Base-by-base conservation (phyloP, 1,284 basidiomycete species). In the Peniophora sp. region DNA sequence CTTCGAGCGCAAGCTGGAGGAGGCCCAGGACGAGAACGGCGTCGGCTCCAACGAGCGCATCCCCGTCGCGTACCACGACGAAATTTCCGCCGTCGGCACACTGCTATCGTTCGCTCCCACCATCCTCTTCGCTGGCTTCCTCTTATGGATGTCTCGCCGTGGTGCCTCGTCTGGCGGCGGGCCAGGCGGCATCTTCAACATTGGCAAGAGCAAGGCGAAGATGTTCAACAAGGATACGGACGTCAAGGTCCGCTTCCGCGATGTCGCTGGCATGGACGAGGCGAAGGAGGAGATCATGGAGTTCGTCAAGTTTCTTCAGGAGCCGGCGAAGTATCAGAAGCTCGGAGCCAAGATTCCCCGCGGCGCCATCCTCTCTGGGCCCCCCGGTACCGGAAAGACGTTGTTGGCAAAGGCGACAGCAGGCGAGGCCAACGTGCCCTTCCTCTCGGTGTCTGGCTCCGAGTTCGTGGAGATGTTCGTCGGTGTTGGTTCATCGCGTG, bases 401-500 rank as follows among this genome's bases (percentile, higher is more conserved):
- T 75, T 99, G 18, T 80, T 99, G 32, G 97, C 97, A 32, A 99
- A 99, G 71, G 97, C 97, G 1, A 98, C 97, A 3, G 97, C 97
- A 2, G 96, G 96, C 48, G 96, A 99, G 70, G 96, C 96, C 9
- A 89, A 84, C 47, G 96, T 98, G 2, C 96, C 96, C 37, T 99
- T 99, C 85, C 79, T 98, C 51, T 97, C 93, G 23, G 96, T 99
- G 37, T 98, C 96, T 43, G 96, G 97, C 51, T 98, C 96, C 51
- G 97, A 99, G 67, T 99, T 99, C 63, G 94, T 99, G 55, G 97
- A 99, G 72, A 98, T 99, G 94, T 99, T 99, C 65, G 97, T 99
- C 57, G 96, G 96, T 73, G 97, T 99, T 51, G 96, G 96, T 60
- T 94, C 96, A 2, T 97, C 93, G 11, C 86, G 97, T 59, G 97